Base-by-base conservation (phyloP, 164 flowering plant species). In the Berberis vulgaris region DNA sequence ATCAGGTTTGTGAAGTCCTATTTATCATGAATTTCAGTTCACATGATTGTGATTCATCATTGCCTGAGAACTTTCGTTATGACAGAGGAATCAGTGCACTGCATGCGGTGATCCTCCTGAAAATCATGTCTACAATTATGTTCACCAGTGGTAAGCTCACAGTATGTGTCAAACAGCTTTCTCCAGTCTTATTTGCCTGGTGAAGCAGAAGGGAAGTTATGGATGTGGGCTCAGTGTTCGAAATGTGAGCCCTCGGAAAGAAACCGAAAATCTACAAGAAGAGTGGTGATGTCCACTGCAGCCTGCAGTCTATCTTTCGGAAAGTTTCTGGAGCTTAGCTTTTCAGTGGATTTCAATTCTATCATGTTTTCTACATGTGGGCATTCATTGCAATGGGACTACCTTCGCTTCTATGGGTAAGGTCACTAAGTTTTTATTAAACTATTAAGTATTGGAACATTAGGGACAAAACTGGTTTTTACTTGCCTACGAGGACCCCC, bases 191-290 rank as follows among this genome's bases (percentile, higher is more conserved):
- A 49, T 63, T 74, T 91, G 75, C 89, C 97, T 63, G 90, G 98
- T 53, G 86, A 85, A 81, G 74, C 78, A 49, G 89, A 84, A 72
- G 88, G 91, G 60, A 89, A 86, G 71, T 75, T 95, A 63, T 95
- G 99, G 99, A 95, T 91, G 98, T 95, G 99, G 99, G 83, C 84
- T 72, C 80, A 85, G 9, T 95, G 99, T 76, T 83, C 83, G 60
- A 83, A 82, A 71, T 89, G 99, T 72, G 75, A 67, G 64, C 69
- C 68, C 59, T 45, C 41, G 49, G 76, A 74, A 64, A 85, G 83
- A 40, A 65, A 62, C 49, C 45, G 78, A 46, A 79, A 71, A 65
- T 70, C 84, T 49, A 83, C 97, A 45, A 79, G 79, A 69, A 80
- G 99, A 74, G 91, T 89, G 55, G 72, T 83, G 64, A 74, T 95